phyloP scores from a whole-genome alignment of 352 stramenopile species.

The Globisporangium irregulare region DNA sequence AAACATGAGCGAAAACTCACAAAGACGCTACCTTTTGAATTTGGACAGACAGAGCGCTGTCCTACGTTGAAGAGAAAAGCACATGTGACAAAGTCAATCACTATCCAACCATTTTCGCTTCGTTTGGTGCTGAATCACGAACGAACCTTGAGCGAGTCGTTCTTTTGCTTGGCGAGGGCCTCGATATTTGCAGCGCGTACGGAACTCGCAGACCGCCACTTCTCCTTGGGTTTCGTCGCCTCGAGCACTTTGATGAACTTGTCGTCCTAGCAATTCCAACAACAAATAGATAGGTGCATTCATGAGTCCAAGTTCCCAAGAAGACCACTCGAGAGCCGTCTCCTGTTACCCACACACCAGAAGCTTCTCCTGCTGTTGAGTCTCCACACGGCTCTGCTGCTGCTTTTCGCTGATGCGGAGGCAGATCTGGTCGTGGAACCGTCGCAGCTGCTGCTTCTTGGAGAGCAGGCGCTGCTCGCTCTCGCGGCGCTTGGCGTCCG shows the following conservation, averaged over 20 bases:
- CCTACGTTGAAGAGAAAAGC: constrained; percentile 4
- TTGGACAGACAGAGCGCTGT: constrained; percentile 28
- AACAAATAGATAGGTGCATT: neutral
- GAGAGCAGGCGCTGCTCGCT: constrained; percentile 28
- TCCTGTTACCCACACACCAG: constrained; percentile 19
- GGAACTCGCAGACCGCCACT: neutral
- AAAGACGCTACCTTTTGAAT: constrained; percentile 31
- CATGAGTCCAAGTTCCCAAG: neutral
- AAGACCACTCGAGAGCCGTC: too few species aligned
- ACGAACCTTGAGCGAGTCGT: constrained; percentile 5
- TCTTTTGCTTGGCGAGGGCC: constrained; percentile 3
- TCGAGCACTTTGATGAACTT: constrained; percentile 39
- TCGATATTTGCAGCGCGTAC: neutral
- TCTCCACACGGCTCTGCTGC: constrained; percentile 31
- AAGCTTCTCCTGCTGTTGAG: constrained; percentile 22
- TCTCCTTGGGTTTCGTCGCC: constrained; percentile 15
- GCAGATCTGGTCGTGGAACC: constrained; percentile 65
- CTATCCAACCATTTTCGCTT: neutral
- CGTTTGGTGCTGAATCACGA: neutral
- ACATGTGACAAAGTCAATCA: neutral
- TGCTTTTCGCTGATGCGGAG: constrained; percentile 46
- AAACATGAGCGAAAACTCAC: neutral
- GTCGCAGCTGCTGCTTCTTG: constrained; percentile 42
- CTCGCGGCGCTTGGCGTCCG: constrained; percentile 32
- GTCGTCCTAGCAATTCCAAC: constrained; percentile 21